Base-by-base conservation (phyloP, 768 basidiomycete genomes). In the Hygrocybe coccinea region DNA sequence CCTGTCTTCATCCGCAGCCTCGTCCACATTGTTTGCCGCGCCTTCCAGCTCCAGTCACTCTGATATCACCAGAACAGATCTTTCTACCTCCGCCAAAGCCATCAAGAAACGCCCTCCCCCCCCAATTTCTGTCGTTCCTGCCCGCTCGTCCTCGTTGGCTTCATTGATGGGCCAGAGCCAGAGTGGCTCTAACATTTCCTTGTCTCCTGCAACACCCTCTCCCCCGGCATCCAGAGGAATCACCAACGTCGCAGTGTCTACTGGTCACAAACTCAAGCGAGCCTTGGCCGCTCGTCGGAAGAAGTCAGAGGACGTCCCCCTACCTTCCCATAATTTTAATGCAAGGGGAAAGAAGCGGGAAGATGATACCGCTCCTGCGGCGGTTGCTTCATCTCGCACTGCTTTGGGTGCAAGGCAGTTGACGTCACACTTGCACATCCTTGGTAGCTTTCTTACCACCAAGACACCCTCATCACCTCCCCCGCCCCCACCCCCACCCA, bases 211-310 rank as follows among this genome's bases (percentile, higher is more conserved):
- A 12, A 22, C 54, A 47, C 9, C 54, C 8, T 36, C 54, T 48
- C 36, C 29, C 12, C n/a, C 15, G 41, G 24, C 48, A 17, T 39
- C 46, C 24, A 56, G 33, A 36, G 50, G 41, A 19, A 41, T 46
- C 37, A 39, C 51, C 25, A 67, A 70, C 36, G 70, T 71, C 36
- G 71, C 77, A 34, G 69, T 76, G 17, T 67, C 74, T 14, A 74
- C 77, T 29, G 79, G 81, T 22, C 67, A 69, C 57, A 81, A 75
- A 62, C 68, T 87, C 47, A 84, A 80, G 63, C 82, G 84, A 54
- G 83, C 77, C 3, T 82, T 84, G 62, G 82, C 71, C 41, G 73
- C 66, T 17, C 76, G 83, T 45, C 73, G 81, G 57, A 85, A 82
- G 72, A 81, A 80, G 65, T 76, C 81, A 6, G 80, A 80, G 62